These are phyloP conservation scores for Gonium pectorale DNA, from an alignment of 139 green algal genomes.

Conservation along the genomic window DNA sequence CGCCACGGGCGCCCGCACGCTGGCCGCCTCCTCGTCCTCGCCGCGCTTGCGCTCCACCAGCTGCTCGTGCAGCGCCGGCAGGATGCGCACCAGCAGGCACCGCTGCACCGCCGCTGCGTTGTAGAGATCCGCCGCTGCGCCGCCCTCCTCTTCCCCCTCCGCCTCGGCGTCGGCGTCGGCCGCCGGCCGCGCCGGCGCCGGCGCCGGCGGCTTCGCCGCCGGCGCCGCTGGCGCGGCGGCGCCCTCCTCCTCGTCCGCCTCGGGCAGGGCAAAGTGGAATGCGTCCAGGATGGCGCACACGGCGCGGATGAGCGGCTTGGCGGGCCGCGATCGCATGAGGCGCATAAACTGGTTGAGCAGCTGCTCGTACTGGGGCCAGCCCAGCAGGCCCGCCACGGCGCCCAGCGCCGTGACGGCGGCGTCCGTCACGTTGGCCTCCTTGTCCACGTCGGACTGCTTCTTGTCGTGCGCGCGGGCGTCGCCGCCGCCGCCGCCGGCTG, in stretches of 20 bases:
- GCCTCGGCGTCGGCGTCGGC: conserved; percentile 44
- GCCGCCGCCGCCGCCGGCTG: not conserved
- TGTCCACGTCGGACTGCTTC: conserved; percentile 67
- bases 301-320: conserved; percentile 70
- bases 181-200: conserved; percentile 10
- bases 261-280: conserved; percentile 81
- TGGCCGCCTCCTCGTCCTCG: conserved; percentile 22
- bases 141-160: conserved; percentile 21
- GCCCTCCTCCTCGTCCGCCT: conserved; percentile 13
- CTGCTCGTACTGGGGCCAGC: conserved; percentile 82
- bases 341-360: conserved; percentile 74
- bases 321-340: conserved; percentile 57
- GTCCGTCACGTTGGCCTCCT: conserved; percentile 77
- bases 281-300: conserved; percentile 84
- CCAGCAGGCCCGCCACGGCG: conserved; percentile 63
- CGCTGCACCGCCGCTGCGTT: conserved; percentile 38
- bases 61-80: conserved; percentile 73
- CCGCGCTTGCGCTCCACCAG: conserved; percentile 59
- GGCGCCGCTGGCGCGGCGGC: not conserved
- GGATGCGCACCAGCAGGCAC: conserved; percentile 58
- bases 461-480: conserved; percentile 53
- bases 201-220: not conserved
- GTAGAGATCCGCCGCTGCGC: conserved; percentile 13
- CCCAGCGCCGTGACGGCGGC: conserved; percentile 67
- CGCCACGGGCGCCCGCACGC: conserved; percentile 78